Evolutionary conservation across 1,139 yeast species (phyloP).

Genomic region (Debaryomyces udenii): DNA sequence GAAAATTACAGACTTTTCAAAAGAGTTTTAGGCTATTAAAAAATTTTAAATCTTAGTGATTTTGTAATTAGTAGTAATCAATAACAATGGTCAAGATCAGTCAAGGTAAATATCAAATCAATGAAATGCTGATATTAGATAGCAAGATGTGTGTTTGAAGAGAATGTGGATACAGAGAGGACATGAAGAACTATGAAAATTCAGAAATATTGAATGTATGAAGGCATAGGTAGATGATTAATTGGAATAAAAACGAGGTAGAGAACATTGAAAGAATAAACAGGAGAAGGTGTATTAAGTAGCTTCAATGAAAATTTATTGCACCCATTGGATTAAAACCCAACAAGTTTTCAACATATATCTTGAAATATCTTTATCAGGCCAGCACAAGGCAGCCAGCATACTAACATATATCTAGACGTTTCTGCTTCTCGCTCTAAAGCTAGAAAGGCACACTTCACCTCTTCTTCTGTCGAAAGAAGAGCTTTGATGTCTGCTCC

Average conservation of each 20-base stretch:
- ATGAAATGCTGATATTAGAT: constrained; percentile 2
- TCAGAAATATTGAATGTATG: too few species aligned
- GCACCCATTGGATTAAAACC: too few species aligned
- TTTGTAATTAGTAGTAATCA: constrained; percentile 15
- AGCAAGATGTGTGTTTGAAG: constrained; percentile 6
- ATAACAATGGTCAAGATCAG: constrained; percentile 64
- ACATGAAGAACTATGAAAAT: constrained; percentile 1
- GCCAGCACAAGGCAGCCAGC: neutral
- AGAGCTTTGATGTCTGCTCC: constrained; percentile 98
- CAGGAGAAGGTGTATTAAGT: too few species aligned
- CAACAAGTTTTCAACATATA: too few species aligned
- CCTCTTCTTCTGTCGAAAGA: constrained; percentile 95
- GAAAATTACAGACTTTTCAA: constrained; percentile 10
- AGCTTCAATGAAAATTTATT: too few species aligned
- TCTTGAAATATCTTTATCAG: constrained; percentile 6
- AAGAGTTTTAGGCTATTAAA: constrained; percentile 6
- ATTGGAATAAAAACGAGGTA: too few species aligned
- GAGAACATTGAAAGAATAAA: neutral
- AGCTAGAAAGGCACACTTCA: constrained; percentile 99
- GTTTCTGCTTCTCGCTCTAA: constrained; percentile 99
- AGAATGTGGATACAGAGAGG: neutral
- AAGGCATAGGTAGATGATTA: too few species aligned
- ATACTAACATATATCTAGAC: constrained; percentile 58
- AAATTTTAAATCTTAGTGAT: constrained; percentile 11
- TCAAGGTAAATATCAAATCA: constrained; percentile 49